Percentiles rank a stretch among this genome's conserved stretches.
Evolutionary conservation across 1,284 basidiomycete genomes (phyloP).

Genomic region (Caloboletus firmus): DNA sequence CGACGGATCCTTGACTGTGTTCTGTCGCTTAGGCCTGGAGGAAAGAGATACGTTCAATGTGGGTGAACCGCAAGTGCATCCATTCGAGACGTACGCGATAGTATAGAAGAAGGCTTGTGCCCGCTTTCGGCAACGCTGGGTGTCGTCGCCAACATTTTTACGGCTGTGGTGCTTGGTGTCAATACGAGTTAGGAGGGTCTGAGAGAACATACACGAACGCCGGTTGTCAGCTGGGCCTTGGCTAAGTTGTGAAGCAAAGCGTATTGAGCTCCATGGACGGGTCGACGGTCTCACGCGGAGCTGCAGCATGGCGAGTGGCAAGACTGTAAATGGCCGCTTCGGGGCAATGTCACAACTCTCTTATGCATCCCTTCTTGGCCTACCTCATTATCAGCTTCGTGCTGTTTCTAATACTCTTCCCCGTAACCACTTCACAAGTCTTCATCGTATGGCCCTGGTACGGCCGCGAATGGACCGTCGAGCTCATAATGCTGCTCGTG

Average conservation of each 20-base stretch:
- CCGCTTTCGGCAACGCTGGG: not conserved
- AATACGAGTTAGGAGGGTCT: slow-evolving; percentile 3
- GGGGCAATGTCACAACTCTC: slow-evolving; percentile 9
- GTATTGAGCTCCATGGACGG: slow-evolving; percentile 6
- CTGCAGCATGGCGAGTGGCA: slow-evolving; percentile 19
- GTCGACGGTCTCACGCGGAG: slow-evolving; percentile 5
- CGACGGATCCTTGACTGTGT: slow-evolving; percentile 3
- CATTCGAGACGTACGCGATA: slow-evolving; percentile 26
- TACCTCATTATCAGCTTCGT: slow-evolving; percentile 70
- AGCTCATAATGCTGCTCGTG: slow-evolving; percentile 69
- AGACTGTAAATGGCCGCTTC: slow-evolving; percentile 4
- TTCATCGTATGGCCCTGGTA: slow-evolving; percentile 94
- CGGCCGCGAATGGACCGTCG: slow-evolving; percentile 64
- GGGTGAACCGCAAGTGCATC: not conserved
- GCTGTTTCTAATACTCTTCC: slow-evolving; percentile 79
- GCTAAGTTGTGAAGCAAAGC: slow-evolving; percentile 9
- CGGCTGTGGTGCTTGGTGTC: slow-evolving; percentile 10
- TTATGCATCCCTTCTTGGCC: slow-evolving; percentile 54
- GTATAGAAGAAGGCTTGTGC: slow-evolving; percentile 8
- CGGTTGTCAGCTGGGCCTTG: not conserved
- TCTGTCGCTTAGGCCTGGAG: slow-evolving; percentile 21
- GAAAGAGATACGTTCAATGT: not conserved
- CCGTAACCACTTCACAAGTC: slow-evolving; percentile 85
- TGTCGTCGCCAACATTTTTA: not conserved
- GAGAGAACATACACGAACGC: not conserved